A percentile compares a stretch with the other conserved stretches of the same genome.
Evolutionary conservation across 305 asterid genomes (phyloP).

Genomic region (Solanum aculeatissimum): DNA sequence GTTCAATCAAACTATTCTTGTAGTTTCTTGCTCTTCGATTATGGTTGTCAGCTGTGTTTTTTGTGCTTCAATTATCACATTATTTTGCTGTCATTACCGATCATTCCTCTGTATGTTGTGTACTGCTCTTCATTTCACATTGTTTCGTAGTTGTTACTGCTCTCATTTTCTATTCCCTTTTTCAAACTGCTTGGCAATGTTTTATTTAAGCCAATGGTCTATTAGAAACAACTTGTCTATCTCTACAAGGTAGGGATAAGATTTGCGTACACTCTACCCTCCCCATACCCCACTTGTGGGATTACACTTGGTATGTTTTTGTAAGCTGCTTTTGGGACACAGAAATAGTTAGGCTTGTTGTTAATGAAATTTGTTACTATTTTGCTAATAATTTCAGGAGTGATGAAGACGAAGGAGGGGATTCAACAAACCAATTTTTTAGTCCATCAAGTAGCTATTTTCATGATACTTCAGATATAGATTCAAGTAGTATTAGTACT

Average conservation of each 20-base stretch:
- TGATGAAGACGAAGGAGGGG: conserved; percentile 71
- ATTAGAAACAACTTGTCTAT: not conserved
- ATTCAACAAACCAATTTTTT: conserved; percentile 37
- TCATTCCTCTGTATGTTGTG: not conserved
- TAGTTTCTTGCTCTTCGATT: not conserved
- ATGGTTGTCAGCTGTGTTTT: not conserved
- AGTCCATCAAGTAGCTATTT: conserved; percentile 41
- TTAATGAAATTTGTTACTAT: not conserved
- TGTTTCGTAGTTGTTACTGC: not conserved
- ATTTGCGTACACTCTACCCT: not conserved
- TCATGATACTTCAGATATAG: conserved; percentile 52
- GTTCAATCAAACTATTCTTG: not conserved
- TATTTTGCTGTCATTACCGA: not conserved
- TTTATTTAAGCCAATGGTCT: not conserved
- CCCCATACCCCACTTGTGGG: not conserved
- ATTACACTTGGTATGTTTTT: not conserved
- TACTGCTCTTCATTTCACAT: not conserved
- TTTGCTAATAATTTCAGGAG: conserved; percentile 36
- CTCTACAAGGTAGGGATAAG: not conserved
- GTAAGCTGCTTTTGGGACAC: not conserved
- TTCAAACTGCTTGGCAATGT: not conserved
- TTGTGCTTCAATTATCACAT: not conserved
- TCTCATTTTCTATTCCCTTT: not conserved
- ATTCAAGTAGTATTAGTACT: conserved; percentile 64
- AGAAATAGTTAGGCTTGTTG: not conserved